Evolutionary conservation across 495 filamentous ascomycete species (phyloP).

Genomic region (Hypomontagnella monticulosa): DNA sequence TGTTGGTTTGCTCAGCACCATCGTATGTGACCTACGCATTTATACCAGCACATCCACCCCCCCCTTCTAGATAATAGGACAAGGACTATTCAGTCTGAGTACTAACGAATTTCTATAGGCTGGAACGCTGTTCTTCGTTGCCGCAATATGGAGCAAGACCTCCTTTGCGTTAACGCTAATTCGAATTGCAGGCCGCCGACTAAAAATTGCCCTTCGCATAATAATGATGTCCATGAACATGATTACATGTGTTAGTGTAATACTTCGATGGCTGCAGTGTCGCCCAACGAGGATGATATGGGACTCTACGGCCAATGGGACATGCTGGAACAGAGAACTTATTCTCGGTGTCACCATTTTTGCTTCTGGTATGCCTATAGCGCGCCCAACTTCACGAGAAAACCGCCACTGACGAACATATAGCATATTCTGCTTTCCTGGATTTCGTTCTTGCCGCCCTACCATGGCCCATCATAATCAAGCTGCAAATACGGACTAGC

Average conservation of each 20-base stretch:
- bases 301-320: slow-evolving; percentile 42
- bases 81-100: too few species aligned
- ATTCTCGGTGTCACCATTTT: slow-evolving; percentile 30
- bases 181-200: slow-evolving; percentile 34
- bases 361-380: slow-evolving; percentile 11
- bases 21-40: slow-evolving; percentile 3
- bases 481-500: slow-evolving; percentile 47
- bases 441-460: slow-evolving; percentile 51
- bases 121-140: slow-evolving; percentile 36
- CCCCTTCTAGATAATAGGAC: too few species aligned
- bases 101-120: not conserved
- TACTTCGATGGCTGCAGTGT: slow-evolving; percentile 50
- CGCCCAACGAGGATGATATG: slow-evolving; percentile 45
- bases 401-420: not conserved
- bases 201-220: slow-evolving; percentile 22
- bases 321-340: slow-evolving; percentile 45
- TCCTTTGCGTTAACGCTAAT: slow-evolving; percentile 49
- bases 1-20: slow-evolving; percentile 8
- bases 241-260: slow-evolving; percentile 45
- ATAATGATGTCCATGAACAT: slow-evolving; percentile 49
- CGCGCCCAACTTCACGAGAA: not conserved
- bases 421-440: slow-evolving; percentile 49
- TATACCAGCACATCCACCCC: not conserved
- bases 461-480: slow-evolving; percentile 48
- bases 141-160: slow-evolving; percentile 51